phyloP scores from a whole-genome alignment of 1,284 basidiomycete genomes.

The Clitocybe nebularis region DNA sequence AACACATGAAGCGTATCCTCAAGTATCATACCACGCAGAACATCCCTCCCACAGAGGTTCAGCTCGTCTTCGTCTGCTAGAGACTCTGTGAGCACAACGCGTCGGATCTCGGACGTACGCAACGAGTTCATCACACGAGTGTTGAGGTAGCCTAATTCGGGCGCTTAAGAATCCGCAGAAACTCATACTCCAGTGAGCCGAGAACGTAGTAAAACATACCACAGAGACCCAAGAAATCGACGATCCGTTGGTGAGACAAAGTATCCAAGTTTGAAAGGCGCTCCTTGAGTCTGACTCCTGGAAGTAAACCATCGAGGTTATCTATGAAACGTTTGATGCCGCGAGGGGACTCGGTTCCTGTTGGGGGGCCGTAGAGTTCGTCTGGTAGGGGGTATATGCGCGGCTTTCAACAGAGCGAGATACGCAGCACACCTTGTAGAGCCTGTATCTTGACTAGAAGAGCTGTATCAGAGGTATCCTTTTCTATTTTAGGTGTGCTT shows the following conservation, averaged over 20 bases:
- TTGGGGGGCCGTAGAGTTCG: constrained; percentile 35
- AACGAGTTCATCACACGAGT: constrained; percentile 34
- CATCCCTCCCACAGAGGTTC: constrained; percentile 37
- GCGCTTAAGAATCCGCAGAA: no score
- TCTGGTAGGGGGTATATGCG: constrained; percentile 22
- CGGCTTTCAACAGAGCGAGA: no score
- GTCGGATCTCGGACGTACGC: constrained; percentile 33
- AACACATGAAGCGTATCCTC: constrained; percentile 8
- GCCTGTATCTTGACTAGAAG: constrained; percentile 20
- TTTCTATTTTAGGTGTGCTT: neutral
- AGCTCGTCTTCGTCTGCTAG: constrained; percentile 45
- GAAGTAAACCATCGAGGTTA: constrained; percentile 36
- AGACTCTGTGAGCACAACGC: constrained; percentile 39
- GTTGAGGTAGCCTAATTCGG: constrained; percentile 36
- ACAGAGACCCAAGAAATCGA: constrained; percentile 37
- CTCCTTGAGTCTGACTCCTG: constrained; percentile 43
- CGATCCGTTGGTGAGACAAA: constrained; percentile 39
- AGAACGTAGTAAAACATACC: no score
- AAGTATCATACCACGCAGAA: constrained; percentile 37
- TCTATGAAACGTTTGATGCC: constrained; percentile 32
- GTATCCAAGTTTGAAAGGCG: constrained; percentile 30
- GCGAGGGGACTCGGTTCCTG: constrained; percentile 40
- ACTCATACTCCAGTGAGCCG: no score
- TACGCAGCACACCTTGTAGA: constrained; percentile 25
- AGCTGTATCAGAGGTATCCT: constrained; percentile 10